Percentiles rank a stretch among this genome's conserved stretches.
phyloP scores from a whole-genome alignment of 2,329 filamentous ascomycete species.

The Trichoderma simmonsii region DNA sequence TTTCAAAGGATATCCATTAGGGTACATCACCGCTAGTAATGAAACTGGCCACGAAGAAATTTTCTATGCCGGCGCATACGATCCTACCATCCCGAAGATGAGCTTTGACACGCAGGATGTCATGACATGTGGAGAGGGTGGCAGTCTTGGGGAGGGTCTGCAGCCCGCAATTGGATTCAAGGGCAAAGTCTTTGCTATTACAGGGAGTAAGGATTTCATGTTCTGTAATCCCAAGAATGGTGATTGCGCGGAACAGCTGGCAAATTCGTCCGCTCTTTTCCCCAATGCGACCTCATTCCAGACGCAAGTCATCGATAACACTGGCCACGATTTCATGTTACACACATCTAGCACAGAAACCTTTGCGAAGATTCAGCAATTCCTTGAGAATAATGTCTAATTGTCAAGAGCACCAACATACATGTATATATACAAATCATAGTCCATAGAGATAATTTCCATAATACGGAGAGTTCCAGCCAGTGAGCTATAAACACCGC shows the following conservation, averaged over 20 bases:
- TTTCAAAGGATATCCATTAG: not conserved
- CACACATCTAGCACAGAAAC: not conserved
- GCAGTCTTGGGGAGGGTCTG: not conserved
- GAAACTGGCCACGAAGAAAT: not conserved
- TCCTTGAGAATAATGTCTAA: not conserved
- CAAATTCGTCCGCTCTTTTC: not conserved
- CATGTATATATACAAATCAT: not conserved
- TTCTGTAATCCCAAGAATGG: not conserved
- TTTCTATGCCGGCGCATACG: not conserved
- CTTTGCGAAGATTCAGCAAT: not conserved
- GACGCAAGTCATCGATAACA: not conserved
- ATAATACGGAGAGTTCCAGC: not conserved
- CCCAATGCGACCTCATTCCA: not conserved
- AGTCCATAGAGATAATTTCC: not conserved
- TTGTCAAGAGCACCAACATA: not conserved
- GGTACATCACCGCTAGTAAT: not conserved
- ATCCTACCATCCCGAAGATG: not conserved
- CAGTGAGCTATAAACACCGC: not conserved
- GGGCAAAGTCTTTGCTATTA: not conserved
- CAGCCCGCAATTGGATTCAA: not conserved
- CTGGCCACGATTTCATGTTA: conserved; percentile 2
- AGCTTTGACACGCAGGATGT: not conserved
- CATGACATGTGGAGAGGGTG: conserved; percentile 4
- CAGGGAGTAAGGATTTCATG: not conserved
- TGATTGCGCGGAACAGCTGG: not conserved